Percentiles rank a stretch among this genome's conserved stretches.
phyloP scores from a whole-genome alignment of 1,139 yeast genomes.

The Suhomyces coccinellae region DNA sequence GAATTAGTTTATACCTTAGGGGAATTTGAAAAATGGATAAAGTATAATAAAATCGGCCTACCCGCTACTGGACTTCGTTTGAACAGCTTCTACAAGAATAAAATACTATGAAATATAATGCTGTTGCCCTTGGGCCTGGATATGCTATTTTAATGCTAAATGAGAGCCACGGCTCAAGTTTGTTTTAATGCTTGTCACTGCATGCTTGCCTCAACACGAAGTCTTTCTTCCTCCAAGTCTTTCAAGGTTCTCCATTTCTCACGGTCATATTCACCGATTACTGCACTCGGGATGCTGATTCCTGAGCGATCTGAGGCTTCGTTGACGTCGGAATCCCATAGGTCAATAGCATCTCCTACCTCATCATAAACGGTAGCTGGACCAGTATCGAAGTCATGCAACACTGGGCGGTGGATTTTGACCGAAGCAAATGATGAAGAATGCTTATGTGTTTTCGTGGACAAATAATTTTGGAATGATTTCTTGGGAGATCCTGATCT shows the following conservation, averaged over 20 bases:
- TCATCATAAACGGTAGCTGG: background rate
- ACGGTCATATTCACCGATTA: slow-evolving; percentile 62
- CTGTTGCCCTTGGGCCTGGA: background rate
- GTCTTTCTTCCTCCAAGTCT: slow-evolving; percentile 20
- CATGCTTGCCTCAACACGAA: background rate
- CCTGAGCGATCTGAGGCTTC: slow-evolving; percentile 40
- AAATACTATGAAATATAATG: background rate
- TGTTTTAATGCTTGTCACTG: too few species aligned
- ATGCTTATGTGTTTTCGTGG: slow-evolving; percentile 17
- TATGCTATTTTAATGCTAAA: background rate
- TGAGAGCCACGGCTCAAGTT: too few species aligned
- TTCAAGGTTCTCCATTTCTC: slow-evolving; percentile 64
- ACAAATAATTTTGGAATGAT: slow-evolving; percentile 27
- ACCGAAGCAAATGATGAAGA: slow-evolving; percentile 16
- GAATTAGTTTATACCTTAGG: background rate
- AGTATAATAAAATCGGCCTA: too few species aligned
- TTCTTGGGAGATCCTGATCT: slow-evolving; percentile 34
- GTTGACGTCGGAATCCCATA: slow-evolving; percentile 43
- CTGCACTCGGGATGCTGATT: slow-evolving; percentile 55
- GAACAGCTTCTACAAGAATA: too few species aligned
- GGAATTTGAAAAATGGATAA: too few species aligned
- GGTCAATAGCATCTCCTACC: slow-evolving; percentile 24
- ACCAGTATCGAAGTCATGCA: background rate
- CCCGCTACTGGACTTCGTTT: too few species aligned
- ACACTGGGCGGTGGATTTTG: background rate